Percentiles rank a stretch among this genome's conserved stretches.
Conservation (phyloP, 176 grass and related monocot species). For the Alloteropsis semialata region DNA sequence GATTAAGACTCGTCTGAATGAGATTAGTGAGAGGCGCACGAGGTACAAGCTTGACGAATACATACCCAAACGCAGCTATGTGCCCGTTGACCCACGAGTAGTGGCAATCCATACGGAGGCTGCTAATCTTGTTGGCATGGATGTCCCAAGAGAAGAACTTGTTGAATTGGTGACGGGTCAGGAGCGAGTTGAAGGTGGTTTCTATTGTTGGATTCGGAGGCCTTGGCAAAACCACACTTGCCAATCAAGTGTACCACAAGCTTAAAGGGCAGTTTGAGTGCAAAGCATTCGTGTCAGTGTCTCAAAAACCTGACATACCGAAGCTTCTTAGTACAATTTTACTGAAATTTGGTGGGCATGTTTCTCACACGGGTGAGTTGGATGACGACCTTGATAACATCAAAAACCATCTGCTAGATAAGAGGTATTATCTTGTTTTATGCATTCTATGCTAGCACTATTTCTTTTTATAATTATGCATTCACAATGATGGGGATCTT, state of each 20-base stretch:
- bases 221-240: neutral
- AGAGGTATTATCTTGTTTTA: too few species aligned
- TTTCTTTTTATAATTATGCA: too few species aligned
- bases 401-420: neutral
- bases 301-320: neutral
- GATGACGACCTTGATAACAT: neutral
- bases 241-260: neutral
- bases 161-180: neutral
- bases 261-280: neutral
- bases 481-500: too few species aligned
- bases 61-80: neutral
- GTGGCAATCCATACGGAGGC: neutral
- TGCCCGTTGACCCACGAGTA: neutral
- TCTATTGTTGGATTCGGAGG: conserved; percentile 1
- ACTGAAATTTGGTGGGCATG: neutral
- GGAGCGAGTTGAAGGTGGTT: neutral
- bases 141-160: neutral
- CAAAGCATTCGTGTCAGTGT: neutral
- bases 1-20: conserved; percentile 3
- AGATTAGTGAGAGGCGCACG: neutral
- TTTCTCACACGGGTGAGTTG: neutral
- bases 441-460: too few species aligned
- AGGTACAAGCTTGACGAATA: conserved; percentile 12
- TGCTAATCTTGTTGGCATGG: neutral
- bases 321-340: neutral